Percentiles rank a stretch among this genome's conserved stretches.
Conservation (phyloP, 306 rosid species). For the Malus domestica region ASM211411v1 NC_041803.1:4343501-4344000, state of each 20-base stretch:
- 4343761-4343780: not conserved
- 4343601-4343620: too few species aligned
- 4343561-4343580: too few species aligned
- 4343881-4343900: not conserved
- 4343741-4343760: not conserved
- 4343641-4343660: too few species aligned
- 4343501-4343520: too few species aligned
- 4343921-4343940: conserved; percentile 17
- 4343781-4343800: not conserved
- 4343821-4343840: conserved; percentile 7
- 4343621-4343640: too few species aligned
- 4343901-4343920: not conserved
- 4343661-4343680: too few species aligned
- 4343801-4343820: conserved; percentile 11
- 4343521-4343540: too few species aligned
- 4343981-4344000: not conserved
- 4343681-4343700: too few species aligned
- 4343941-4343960: conserved; percentile 11
- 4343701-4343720: not conserved
- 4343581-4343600: too few species aligned
- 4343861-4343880: conserved; percentile 6
- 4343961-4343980: not conserved
- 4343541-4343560: too few species aligned
- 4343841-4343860: not conserved
- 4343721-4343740: not conserved